These are phyloP conservation scores for Fusarium euwallaceae DNA, from an alignment of 2,329 filamentous ascomycete species.

Conservation along the genomic window DNA sequence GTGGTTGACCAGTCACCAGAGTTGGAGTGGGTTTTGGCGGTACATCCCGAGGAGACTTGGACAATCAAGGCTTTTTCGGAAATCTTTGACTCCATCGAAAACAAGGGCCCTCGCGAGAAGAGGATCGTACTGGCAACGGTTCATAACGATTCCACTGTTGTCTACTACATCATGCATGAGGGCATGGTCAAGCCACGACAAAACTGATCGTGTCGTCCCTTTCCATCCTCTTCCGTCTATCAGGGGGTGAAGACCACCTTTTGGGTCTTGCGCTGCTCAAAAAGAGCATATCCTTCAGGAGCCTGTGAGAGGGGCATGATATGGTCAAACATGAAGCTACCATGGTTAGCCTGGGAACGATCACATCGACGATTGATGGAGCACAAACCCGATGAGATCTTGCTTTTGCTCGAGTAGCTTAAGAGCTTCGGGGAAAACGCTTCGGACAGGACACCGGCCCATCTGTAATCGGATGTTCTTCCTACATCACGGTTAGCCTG, in stretches of 20 bases:
- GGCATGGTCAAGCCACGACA: constrained; percentile 89
- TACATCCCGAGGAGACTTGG: constrained; percentile 80
- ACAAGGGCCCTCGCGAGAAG: constrained; percentile 68
- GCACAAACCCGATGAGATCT: constrained; percentile 72
- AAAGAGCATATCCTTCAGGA: constrained; percentile 77
- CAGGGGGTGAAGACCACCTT: constrained; percentile 77
- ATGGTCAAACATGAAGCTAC: constrained; percentile 81
- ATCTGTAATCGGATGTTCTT: constrained; percentile 82
- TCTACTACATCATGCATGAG: constrained; percentile 88
- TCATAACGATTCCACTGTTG: constrained; percentile 84
- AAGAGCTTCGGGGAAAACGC: constrained; percentile 76
- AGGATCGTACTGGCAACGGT: constrained; percentile 80
- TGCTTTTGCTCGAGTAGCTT: constrained; percentile 75
- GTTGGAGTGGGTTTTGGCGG: constrained; percentile 82
- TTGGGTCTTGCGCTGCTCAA: constrained; percentile 79
- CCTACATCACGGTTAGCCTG: constrained; percentile 52
- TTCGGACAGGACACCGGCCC: constrained; percentile 81
- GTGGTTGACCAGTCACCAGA: constrained; percentile 65
- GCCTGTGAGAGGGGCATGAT: constrained; percentile 78
- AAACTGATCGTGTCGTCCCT: constrained; percentile 65
- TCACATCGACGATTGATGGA: not conserved
- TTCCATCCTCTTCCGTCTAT: constrained; percentile 1
- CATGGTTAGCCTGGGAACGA: constrained; percentile 14
- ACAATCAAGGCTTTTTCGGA: constrained; percentile 74
- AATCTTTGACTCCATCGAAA: constrained; percentile 75